A percentile compares a stretch with the other conserved stretches of the same genome.
phyloP scores from a whole-genome alignment of 78 protist genomes.

The Planoprotostelium fungivorum region DNA sequence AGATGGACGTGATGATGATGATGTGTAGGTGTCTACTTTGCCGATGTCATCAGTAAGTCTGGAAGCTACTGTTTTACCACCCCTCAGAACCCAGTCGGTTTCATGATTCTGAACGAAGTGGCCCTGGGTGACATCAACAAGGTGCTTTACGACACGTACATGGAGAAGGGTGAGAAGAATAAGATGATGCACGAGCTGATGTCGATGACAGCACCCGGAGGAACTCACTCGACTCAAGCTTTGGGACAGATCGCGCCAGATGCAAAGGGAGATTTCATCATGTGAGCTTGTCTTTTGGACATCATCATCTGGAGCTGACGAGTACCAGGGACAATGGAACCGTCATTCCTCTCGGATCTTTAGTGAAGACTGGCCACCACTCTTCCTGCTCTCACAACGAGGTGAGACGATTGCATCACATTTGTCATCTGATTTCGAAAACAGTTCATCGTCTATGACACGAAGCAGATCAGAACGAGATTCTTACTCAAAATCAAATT shows the following conservation, averaged over 20 bases:
- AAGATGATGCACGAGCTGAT: background rate
- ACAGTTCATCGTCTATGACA: background rate
- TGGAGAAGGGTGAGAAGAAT: slow-evolving; percentile 27
- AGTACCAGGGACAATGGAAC: background rate
- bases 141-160: slow-evolving; percentile 35
- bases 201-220: slow-evolving; percentile 31
- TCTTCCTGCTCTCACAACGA: background rate
- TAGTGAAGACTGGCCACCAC: background rate
- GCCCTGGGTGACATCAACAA: slow-evolving; percentile 49
- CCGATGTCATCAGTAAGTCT: slow-evolving; percentile 54
- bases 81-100: background rate
- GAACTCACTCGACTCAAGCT: slow-evolving; percentile 56
- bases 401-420: no score
- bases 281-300: background rate
- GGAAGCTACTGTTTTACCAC: slow-evolving; percentile 58
- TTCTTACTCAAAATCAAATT: background rate
- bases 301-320: background rate
- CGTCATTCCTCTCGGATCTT: background rate
- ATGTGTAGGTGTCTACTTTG: slow-evolving; percentile 29
- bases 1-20: background rate
- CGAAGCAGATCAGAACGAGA: background rate
- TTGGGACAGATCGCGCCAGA: slow-evolving; percentile 60
- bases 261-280: background rate
- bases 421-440: no score
- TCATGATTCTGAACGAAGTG: slow-evolving; percentile 8